Percentiles rank a stretch among this genome's conserved stretches.
These are phyloP conservation scores for Viola odorata DNA, from an alignment of 345 rosid genomes.

Conservation along the genomic window DNA sequence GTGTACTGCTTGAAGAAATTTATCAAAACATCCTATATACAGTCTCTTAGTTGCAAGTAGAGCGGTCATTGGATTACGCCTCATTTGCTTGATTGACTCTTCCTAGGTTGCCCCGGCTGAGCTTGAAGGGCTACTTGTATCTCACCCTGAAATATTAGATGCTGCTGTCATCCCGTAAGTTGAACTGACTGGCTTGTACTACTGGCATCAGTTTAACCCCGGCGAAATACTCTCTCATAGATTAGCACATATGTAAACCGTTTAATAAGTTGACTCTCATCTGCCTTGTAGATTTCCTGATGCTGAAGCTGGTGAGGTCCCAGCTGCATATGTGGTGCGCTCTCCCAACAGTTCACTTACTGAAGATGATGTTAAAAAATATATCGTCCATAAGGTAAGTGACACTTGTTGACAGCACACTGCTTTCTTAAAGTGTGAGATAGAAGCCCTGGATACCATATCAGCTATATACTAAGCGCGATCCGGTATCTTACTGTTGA, in stretches of 20 bases:
- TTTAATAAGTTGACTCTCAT: neutral
- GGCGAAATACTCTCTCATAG: neutral
- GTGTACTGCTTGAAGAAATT: neutral
- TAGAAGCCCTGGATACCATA: no score
- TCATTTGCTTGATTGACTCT: neutral
- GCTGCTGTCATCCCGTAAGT: constrained; percentile 69
- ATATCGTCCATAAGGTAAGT: constrained; percentile 70
- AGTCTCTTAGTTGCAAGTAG: neutral
- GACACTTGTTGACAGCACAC: neutral
- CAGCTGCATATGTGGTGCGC: constrained; percentile 73
- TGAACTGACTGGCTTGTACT: neutral
- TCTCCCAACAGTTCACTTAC: constrained; percentile 59
- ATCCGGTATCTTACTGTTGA: no score
- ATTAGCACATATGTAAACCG: neutral
- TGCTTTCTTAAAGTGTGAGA: no score
- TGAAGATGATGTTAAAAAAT: constrained; percentile 52
- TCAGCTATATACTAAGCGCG: no score
- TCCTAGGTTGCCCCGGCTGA: constrained; percentile 58
- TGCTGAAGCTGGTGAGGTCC: constrained; percentile 93
- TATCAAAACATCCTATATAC: neutral
- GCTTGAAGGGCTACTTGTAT: constrained; percentile 50
- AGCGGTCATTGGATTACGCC: neutral
- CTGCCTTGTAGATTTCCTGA: constrained; percentile 56
- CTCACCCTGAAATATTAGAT: constrained; percentile 46
- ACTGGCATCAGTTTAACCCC: neutral